Evolutionary conservation across 176 grass and related monocot species (phyloP).

Genomic region (Calamus simplicifolius): DNA sequence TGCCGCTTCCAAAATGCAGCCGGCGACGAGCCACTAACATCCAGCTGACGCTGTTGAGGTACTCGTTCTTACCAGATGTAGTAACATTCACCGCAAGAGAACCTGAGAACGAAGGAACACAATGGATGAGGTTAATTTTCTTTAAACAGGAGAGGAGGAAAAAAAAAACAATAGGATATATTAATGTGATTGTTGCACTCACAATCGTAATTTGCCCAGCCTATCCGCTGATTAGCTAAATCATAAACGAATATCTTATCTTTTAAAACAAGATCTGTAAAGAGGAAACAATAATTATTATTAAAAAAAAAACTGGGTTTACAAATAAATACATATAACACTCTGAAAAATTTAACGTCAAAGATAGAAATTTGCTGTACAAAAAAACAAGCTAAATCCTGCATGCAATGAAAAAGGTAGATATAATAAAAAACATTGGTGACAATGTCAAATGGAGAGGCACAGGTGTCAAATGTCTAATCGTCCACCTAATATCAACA

Average conservation of each 20-base stretch:
- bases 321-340: not conserved
- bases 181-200: conserved; percentile 10
- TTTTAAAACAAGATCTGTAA: conserved; percentile 82
- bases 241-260: conserved; percentile 99
- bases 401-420: too few relatives aligned
- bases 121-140: too few relatives aligned
- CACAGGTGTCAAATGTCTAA: too few relatives aligned
- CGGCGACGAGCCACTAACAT: conserved; percentile 29
- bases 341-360: not conserved
- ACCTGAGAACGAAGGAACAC: conserved; percentile 26
- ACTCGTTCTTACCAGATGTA: conserved; percentile 71
- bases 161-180: not conserved
- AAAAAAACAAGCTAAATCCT: too few relatives aligned
- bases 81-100: conserved; percentile 72
- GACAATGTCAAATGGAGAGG: too few relatives aligned
- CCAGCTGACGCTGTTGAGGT: conserved; percentile 56
- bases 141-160: not conserved
- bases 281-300: conserved; percentile 13
- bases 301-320: not conserved
- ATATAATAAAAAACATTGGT: too few relatives aligned
- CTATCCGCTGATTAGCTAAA: conserved; percentile 72
- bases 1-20: conserved; percentile 13
- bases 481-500: too few relatives aligned
- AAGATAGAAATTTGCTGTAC: too few relatives aligned
- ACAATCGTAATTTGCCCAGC: conserved; percentile 92